phyloP scores from a whole-genome alignment of 2,329 filamentous ascomycete genomes.

The Dothiorella sarmentorum region DNA sequence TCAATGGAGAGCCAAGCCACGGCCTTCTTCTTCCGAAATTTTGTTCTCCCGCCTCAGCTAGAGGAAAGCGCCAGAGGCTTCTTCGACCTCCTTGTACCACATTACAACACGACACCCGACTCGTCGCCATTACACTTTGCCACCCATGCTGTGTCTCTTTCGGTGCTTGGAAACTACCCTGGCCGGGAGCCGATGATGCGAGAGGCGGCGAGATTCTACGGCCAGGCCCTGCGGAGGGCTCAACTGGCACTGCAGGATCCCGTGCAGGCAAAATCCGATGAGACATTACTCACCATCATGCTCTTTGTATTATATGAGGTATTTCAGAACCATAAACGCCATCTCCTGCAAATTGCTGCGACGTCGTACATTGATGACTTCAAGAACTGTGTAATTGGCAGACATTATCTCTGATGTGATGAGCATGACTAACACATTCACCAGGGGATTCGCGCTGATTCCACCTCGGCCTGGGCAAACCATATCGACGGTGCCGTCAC shows the following conservation, averaged over 20 bases:
- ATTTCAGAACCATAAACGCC: conserved; percentile 20
- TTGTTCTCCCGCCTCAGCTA: conserved; percentile 37
- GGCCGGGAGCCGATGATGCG: conserved; percentile 31
- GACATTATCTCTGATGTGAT: not conserved
- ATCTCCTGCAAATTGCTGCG: not conserved
- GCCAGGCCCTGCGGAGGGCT: conserved; percentile 36
- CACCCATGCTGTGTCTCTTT: conserved; percentile 38
- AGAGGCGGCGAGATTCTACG: conserved; percentile 36
- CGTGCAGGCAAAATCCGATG: conserved; percentile 33
- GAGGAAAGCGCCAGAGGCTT: conserved; percentile 38
- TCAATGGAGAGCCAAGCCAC: conserved; percentile 37
- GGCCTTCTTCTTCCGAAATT: conserved; percentile 43
- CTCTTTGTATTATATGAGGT: conserved; percentile 43
- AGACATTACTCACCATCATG: conserved; percentile 38
- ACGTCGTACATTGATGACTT: not conserved
- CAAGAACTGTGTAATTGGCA: conserved; percentile 6
- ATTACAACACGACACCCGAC: conserved; percentile 34
- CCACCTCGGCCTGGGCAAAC: conserved; percentile 36
- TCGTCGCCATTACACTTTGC: conserved; percentile 40
- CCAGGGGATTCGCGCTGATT: conserved; percentile 38
- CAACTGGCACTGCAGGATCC: conserved; percentile 37
- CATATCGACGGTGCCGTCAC: conserved; percentile 42
- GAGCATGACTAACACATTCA: not conserved
- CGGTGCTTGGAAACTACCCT: conserved; percentile 38
- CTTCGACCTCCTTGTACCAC: conserved; percentile 36